Evolutionary conservation across 108 stramenopile species (phyloP), one percentile per base, ranked within the genome.

Genomic region (Stephanodiscus minutulus): DNA sequence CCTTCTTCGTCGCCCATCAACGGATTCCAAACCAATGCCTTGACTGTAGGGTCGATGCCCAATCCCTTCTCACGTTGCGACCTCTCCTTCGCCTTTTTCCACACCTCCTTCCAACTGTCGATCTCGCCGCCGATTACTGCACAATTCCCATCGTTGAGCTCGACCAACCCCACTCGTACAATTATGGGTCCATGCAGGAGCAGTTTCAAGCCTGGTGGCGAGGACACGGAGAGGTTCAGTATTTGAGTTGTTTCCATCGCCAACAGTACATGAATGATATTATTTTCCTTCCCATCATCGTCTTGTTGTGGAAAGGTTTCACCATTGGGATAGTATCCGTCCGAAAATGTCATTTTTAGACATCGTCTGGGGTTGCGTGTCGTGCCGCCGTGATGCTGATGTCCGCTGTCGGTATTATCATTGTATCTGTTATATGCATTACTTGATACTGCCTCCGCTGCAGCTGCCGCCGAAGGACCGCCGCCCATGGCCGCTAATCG

Each of bases 31-130:
- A 88, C 76, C 61, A 93, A 72, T 15, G 92, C 92, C 36, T 86
- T 87, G 20, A 90, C 76, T 3, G 92, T 93, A 25, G 92, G 79
- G 85, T 93, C 92, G 6, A 91, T 79, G 33, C 91, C 91, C 25
- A 90, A 75, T 10, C 92, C 92, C 12, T 60, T 72, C 47, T 48
- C 39, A 27, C 68, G 70, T 36, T 74, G 58, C 47, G 84, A 87
- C 62, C 81, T 76, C 64, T 89, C 81, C 49, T 82, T 65, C 5
- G 87, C 84, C 27, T 69, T 59, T 22, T 44, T 55, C 74, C 89
- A 85, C 11, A 76, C 25, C 20, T 70, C 61, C 29, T 85, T 79
- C 77, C 91, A 77, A 41, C 66, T 69, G 15, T 46, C 48, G 3
- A 91, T 82, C 22, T 67, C 24, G 9, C 92, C 92, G 7, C 92